Evolutionary conservation across 2,329 filamentous ascomycete genomes (phyloP).

Genomic region (Stachybotrys chartarum): DNA sequence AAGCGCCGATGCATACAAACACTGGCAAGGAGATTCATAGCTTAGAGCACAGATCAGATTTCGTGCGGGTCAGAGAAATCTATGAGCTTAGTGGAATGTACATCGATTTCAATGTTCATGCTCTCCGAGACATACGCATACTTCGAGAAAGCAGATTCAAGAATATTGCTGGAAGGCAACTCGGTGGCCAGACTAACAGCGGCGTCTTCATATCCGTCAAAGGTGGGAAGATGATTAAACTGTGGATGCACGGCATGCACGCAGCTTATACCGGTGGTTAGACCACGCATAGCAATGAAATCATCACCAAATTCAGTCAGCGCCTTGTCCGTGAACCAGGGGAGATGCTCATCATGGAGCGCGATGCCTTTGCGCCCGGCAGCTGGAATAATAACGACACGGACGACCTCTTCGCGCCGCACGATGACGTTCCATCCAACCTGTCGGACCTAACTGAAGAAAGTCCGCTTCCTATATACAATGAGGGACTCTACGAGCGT

Average conservation of each 20-base stretch:
- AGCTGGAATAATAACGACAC: conserved; percentile 9
- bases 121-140: conserved; percentile 8
- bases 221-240: conserved; percentile 7
- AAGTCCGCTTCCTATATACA: not conserved
- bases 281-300: conserved; percentile 18
- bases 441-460: not conserved
- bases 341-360: conserved; percentile 16
- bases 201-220: conserved; percentile 15
- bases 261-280: conserved; percentile 17
- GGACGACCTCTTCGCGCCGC: conserved; percentile 8
- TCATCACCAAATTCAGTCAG: conserved; percentile 30
- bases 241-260: conserved; percentile 16
- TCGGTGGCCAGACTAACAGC: conserved; percentile 10
- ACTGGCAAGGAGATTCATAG: conserved; percentile 7
- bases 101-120: conserved; percentile 13
- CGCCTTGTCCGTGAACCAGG: conserved; percentile 28
- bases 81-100: conserved; percentile 13
- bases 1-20: conserved; percentile 5
- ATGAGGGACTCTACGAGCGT: conserved; percentile 2
- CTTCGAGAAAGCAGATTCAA: conserved; percentile 10
- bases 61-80: conserved; percentile 11
- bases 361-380: conserved; percentile 14
- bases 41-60: conserved; percentile 14
- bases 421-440: conserved; percentile 6
- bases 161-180: conserved; percentile 9